Conservation (phyloP, 139 green algal genomes). For the Coccomyxa sp. region DNA sequence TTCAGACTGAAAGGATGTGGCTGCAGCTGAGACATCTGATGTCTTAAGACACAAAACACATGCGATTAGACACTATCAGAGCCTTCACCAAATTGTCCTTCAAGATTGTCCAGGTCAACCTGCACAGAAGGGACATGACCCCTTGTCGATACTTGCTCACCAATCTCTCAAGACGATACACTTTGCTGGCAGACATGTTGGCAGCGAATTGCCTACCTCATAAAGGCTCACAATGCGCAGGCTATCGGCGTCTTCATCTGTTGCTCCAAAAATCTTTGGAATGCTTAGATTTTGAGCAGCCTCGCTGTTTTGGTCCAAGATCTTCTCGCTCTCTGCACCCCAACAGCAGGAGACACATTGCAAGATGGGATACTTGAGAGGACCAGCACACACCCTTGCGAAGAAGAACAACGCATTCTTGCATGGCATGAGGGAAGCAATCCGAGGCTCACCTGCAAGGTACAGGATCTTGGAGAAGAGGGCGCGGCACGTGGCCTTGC, state of each 20-base stretch:
- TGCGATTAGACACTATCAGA: too few relatives aligned
- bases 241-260: slow-evolving; percentile 57
- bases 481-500: slow-evolving; percentile 75
- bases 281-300: slow-evolving; percentile 50
- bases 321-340: slow-evolving; percentile 51
- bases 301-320: slow-evolving; percentile 55
- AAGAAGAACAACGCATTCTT: background rate
- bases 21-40: too few relatives aligned
- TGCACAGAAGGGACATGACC: background rate
- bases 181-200: background rate
- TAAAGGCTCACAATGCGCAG: slow-evolving; percentile 54
- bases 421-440: background rate
- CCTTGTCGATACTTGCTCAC: background rate
- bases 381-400: background rate
- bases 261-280: slow-evolving; percentile 79
- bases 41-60: too few relatives aligned
- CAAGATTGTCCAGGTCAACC: slow-evolving; percentile 23
- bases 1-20: too few relatives aligned
- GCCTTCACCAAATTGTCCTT: slow-evolving; percentile 17
- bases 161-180: background rate
- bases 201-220: slow-evolving; percentile 12
- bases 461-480: slow-evolving; percentile 95
- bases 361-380: background rate
- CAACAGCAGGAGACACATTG: background rate
- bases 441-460: slow-evolving; percentile 40